Evolutionary conservation across 805 yeast genomes (phyloP).

Genomic region (Starmerella khaoyaiensis): DNA sequence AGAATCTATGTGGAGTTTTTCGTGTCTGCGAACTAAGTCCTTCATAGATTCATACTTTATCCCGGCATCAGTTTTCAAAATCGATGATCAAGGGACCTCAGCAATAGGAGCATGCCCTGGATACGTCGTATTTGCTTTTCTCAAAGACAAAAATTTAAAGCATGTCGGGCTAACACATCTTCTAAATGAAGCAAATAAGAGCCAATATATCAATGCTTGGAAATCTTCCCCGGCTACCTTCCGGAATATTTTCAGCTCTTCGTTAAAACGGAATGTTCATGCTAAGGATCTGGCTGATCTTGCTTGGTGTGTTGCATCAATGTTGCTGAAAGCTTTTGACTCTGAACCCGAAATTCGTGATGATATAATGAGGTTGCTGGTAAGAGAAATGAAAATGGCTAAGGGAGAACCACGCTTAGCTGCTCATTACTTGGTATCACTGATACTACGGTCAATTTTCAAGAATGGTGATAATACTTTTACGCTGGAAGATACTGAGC

Average conservation of each 20-base stretch:
- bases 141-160: not conserved
- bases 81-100: not conserved
- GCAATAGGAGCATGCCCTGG: constrained; percentile 9
- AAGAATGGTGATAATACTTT: not conserved
- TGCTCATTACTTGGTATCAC: constrained; percentile 7
- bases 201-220: constrained; percentile 7
- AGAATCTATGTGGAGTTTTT: constrained; percentile 14
- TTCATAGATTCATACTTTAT: constrained; percentile 3
- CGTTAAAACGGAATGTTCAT: constrained; percentile 10
- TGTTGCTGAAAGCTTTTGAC: constrained; percentile 1
- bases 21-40: constrained; percentile 6
- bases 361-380: not conserved
- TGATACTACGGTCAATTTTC: not conserved
- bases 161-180: not conserved
- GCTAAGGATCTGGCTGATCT: constrained; percentile 14
- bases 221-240: not conserved
- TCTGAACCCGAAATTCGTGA: not conserved
- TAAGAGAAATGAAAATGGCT: constrained; percentile 2
- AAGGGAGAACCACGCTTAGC: constrained; percentile 12
- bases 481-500: not conserved
- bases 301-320: constrained; percentile 13
- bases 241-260: constrained; percentile 2
- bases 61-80: constrained; percentile 1
- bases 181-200: not conserved
- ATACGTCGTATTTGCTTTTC: constrained; percentile 1